Base-by-base conservation (phyloP, 2,329 filamentous ascomycete genomes). In the Monilinia fructigena region DNA sequence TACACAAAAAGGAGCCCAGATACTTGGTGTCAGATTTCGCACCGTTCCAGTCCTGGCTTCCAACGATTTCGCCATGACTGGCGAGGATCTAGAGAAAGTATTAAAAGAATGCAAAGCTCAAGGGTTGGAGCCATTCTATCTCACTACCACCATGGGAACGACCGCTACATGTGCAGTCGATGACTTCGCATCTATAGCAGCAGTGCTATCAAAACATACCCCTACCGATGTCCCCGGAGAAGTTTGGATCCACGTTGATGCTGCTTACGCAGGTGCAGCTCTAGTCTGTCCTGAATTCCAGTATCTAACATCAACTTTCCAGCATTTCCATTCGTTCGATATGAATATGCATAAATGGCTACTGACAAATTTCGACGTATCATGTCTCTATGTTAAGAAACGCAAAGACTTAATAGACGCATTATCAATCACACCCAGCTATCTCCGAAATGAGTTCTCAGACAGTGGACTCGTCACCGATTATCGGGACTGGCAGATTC, bases 271-370 rank as follows among this genome's bases (percentile, higher is more conserved):
- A 0, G 94, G 94, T 2, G 88, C 92, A 0, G 91, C 93, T 0
- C 85, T 98, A 4, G 81, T 97, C 4, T 88, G 90, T 28, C 89
- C 92, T 3, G 92, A 96, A 77, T 90, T 91, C 78, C 90, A 92
- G 70, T 83, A 89, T 71, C 82, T 92, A 60, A 82, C 88, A 1
- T 75, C 80, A 28, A 79, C 86, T 11, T 83, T 94, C 61, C 79
- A 82, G 1, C 79, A 82, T 28, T 93, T 96, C 76, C 91, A 97
- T 80, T 93, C 89, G 70, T 97, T 96, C 83, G 89, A 97, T 79
- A 87, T 94, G 81, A 98, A 97, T 81, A 90, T 97, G 85, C 93
- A 97, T 83, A 98, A 98, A 81, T 97, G 94, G 94, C 83, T 97
- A 58, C 86, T 97, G 23, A 93, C 92, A 66, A 97, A 96, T 78